Evolutionary conservation across 2,329 filamentous ascomycete species (phyloP), one percentile per base, ranked within the genome.

Genomic region (Cercospora sojina): DNA sequence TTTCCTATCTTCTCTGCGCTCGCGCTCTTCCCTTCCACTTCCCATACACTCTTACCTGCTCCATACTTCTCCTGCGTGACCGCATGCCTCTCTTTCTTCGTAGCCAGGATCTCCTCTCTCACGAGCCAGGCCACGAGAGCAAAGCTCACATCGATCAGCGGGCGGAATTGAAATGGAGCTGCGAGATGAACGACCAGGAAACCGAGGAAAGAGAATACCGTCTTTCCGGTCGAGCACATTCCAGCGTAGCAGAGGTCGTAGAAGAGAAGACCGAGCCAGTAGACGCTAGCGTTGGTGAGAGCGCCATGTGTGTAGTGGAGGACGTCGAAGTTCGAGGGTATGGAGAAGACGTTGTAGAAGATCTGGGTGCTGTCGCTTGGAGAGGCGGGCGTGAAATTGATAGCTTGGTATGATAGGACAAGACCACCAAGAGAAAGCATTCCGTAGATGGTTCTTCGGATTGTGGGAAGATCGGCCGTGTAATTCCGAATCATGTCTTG

Each of bases 71-170:
- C 65, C 49, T 38, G 59, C 38, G 64, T 69, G 51, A 71, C 47
- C 12, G 72, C 71, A 61, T 49, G 62, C 51, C 53, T 66, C 57
- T 70, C 69, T 53, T 64, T 74, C 67, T 74, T 76, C n/a, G 49
- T 66, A 16, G 77, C 75, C 55, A 80, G 63, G 5, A 71, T 69
- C 47, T 78, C 74, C 62, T 80, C 79, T 66, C 79, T 77, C 72
- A 74, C 78, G 10, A 73, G 68, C 75, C 76, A 79, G 66, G 72
- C 73, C 13, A 68, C 64, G 8, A 71, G 69, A 61, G 78, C 16
- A 35, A 61, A 61, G 16, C 25, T 29, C 6, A 25, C 29, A 20
- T 61, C 59, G 8, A 61, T 43, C 1, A 61, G 38, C 6, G 41
- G 38, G 2, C 59, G 59, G 9, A 35, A 32, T 3, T 41, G 29